Percentiles rank a stretch among this genome's conserved stretches.
These are phyloP conservation scores for Arthrobotrys musiformis DNA, from an alignment of 2,329 filamentous ascomycete genomes.

Conservation along the genomic window DNA sequence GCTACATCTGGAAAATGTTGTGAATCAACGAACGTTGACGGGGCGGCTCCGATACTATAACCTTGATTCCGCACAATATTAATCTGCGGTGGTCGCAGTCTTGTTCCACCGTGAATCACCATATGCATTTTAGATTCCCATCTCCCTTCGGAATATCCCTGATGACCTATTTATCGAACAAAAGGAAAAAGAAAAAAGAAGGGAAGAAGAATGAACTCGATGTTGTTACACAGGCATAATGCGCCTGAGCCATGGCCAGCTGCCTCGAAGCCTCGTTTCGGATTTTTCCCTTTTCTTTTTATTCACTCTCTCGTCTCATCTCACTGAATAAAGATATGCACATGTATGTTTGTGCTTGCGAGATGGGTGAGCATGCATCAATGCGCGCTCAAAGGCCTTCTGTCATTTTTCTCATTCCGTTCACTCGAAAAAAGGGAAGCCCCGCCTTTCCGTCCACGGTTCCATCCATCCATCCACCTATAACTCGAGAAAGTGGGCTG, in stretches of 20 bases:
- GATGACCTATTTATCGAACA: neutral
- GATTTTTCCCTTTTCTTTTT: constrained; percentile 27
- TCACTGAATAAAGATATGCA: neutral
- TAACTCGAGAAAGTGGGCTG: neutral
- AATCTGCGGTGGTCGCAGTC: too few relatives aligned
- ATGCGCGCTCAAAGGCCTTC: constrained; percentile 1
- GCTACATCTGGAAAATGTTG: neutral
- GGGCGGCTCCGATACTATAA: too few relatives aligned
- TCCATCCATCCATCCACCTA: neutral
- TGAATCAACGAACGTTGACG: neutral
- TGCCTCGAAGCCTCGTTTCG: constrained; percentile 51
- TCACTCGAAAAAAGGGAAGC: neutral
- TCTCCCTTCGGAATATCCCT: constrained; percentile 6
- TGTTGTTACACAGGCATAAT: constrained; percentile 46
- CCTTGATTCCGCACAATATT: neutral
- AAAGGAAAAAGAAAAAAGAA: neutral
- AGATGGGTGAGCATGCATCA: neutral
- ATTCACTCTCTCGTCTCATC: constrained; percentile 34
- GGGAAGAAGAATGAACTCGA: neutral
- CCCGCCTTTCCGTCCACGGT: neutral
- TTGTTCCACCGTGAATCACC: constrained; percentile 8
- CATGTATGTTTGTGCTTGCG: constrained; percentile 3
- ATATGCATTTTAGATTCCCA: constrained; percentile 26
- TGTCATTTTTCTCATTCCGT: neutral
- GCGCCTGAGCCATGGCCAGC: constrained; percentile 42